Base-by-base conservation (phyloP, 2,329 filamentous ascomycete genomes). In the Calonectria pteridis region DNA sequence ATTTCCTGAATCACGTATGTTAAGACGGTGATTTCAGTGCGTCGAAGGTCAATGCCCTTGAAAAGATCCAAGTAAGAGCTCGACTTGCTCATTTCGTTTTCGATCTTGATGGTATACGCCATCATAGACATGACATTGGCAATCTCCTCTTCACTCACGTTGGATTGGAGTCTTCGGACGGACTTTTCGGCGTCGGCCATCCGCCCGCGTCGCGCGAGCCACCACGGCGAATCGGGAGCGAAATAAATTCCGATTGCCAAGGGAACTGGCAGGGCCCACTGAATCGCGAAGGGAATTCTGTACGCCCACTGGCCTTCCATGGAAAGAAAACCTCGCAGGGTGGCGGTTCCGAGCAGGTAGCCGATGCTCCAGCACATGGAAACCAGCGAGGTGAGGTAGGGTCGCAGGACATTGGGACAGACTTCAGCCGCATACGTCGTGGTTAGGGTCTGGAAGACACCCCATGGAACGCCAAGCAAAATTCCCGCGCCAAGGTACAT, bases 221-320 rank as follows among this genome's bases (percentile, higher is more conserved):
- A 89, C 86, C 88, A 89, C 0, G 88, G 88, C 0, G 85, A 87
- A 73, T 89, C 88, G 0, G 88, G 88, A 3, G 86, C 86, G n/a
- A 88, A 84, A n/a, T 82, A 78, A n/a, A 86, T 84, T 35, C 83
- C 84, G 4, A 87, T 76, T 4, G 86, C 78, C 11, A 89, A 81
- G 2, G 86, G 85, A 4, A 87, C 76, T 0, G 87, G 86, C 81
- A 86, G 88, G 4, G 84, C 74, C 88, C 88, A 89, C 77, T 89
- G 87, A 3, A 89, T 73, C 2, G 84, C 87, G 68, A 87, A 89
- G 0, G 87, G 87, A 18, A 89, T 88, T 29, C 84, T 83, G 77
- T 86, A 89, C 0, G 84, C 84, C 87, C 86, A 88, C 69, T 89
- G 73, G 11, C 84, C 84, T 0, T 80, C 79, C 46, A 83, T 82